Percentiles rank a stretch among this genome's conserved stretches.
Conservation (phyloP, 2,329 filamentous ascomycete species). For the Colletotrichum tofieldiae region DNA sequence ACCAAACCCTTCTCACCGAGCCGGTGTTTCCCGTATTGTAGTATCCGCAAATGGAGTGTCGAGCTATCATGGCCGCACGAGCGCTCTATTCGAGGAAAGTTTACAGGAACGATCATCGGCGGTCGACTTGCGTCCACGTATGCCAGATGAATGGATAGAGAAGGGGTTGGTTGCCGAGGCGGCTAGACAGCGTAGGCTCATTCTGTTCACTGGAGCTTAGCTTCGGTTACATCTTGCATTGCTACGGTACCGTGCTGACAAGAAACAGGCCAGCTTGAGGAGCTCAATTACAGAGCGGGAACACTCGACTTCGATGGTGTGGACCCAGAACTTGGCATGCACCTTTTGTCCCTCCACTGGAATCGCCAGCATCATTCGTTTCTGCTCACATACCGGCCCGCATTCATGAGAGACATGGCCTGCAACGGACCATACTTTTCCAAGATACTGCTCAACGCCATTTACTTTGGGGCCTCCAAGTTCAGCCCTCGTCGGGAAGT, state of each 20-base stretch:
- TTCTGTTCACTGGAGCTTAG: neutral
- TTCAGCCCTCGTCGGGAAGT: conserved; percentile 63
- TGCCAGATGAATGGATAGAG: conserved; percentile 59
- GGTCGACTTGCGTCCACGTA: conserved; percentile 45
- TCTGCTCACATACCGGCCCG: conserved; percentile 66
- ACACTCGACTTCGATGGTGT: conserved; percentile 71
- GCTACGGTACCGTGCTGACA: neutral
- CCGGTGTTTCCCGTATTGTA: conserved; percentile 54
- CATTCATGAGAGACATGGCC: conserved; percentile 69
- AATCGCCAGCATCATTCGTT: conserved; percentile 67
- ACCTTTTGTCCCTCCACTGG: conserved; percentile 67
- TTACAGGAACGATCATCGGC: conserved; percentile 42
- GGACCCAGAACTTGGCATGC: conserved; percentile 66
- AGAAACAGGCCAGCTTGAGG: conserved; percentile 61
- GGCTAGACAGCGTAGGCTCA: conserved; percentile 57
- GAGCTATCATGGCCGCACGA: conserved; percentile 66
- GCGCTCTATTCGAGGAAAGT: conserved; percentile 62
- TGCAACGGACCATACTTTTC: conserved; percentile 70
- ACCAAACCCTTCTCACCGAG: conserved; percentile 19
- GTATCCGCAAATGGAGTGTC: conserved; percentile 58
- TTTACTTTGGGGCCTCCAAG: conserved; percentile 64
- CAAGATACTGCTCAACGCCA: conserved; percentile 69
- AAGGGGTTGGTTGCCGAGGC: conserved; percentile 64
- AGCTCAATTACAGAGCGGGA: conserved; percentile 60
- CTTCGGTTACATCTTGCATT: neutral